phyloP scores from a whole-genome alignment of 192 early-diverging fungal genomes.

The Podila minutissima region DNA sequence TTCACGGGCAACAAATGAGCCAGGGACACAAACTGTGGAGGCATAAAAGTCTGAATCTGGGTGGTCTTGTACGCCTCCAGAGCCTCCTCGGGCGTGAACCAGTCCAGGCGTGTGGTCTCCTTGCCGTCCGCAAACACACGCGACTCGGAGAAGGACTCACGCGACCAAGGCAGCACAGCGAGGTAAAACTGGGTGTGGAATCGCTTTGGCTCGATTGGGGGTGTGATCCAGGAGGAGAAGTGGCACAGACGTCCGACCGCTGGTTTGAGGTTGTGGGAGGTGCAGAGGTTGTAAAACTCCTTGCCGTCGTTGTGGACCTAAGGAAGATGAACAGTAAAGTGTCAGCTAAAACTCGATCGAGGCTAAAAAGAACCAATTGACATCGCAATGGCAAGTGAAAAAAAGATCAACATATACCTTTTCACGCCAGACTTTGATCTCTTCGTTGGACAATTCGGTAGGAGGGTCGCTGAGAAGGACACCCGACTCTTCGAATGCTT shows the following conservation, averaged over 20 bases:
- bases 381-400: not conserved
- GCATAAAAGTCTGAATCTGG: conserved; percentile 61
- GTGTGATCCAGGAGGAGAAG: conserved; percentile 77
- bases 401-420: conserved; percentile 12
- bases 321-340: no score
- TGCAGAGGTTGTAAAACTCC: conserved; percentile 63
- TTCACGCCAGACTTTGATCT: conserved; percentile 56
- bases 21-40: conserved; percentile 74
- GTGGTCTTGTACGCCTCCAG: conserved; percentile 57
- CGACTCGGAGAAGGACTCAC: conserved; percentile 35
- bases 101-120: conserved; percentile 70
- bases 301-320: conserved; percentile 57
- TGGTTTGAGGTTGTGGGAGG: conserved; percentile 52
- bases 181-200: conserved; percentile 78
- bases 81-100: conserved; percentile 74
- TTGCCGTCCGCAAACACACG: conserved; percentile 59
- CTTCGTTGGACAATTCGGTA: conserved; percentile 15
- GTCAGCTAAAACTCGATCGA: no score
- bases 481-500: conserved; percentile 88
- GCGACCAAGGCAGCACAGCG: conserved; percentile 59
- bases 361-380: no score
- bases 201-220: conserved; percentile 61
- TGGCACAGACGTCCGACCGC: conserved; percentile 58
- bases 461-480: conserved; percentile 64
- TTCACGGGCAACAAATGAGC: conserved; percentile 55